Base-by-base conservation (phyloP, 352 stramenopile genomes). In the Elongisporangium anandrum region DNA sequence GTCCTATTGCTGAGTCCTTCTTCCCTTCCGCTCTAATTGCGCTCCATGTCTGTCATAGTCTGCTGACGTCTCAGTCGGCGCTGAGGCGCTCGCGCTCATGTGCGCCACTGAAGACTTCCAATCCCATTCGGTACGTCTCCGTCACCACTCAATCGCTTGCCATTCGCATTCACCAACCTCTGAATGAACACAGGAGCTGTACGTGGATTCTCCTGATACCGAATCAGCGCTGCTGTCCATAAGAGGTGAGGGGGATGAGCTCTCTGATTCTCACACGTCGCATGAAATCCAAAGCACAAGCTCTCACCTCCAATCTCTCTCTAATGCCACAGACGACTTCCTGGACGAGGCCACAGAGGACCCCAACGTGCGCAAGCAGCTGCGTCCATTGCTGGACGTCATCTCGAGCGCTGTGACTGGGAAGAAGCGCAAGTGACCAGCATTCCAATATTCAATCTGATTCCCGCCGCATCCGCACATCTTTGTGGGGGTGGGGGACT, bases 61-160 rank as follows among this genome's bases (percentile, higher is more conserved):
- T 7, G 57, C 69, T 2, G 86, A 94, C 17, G 39, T 92, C 1
- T 65, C 69, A 9, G 71, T 88, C 2, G 86, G 79, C 1, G 70
- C 76, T 26, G 82, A 95, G 57, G 74, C 83, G 0, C 72, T 97
- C 24, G 71, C 82, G 9, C 71, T 93, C 16, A 73, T 96, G 21
- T 90, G 83, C 65, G 83, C 70, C 54, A 90, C 86, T 26, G 87
- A 96, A 65, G 86, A 96, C 69, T 95, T 94, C 53, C 77, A 86
- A 57, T 88, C 82, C 17, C 79, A 88, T 45, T 57, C 69, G 47
- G 72, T 81, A 59, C 57, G 63, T 56, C 19, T 47, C 16, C 21
- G 6, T 41, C 17, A 23, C 39, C n/a, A 50, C 29, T 52, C 20
- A 16, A 17, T 22, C 34, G 17, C 5, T 2, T 3, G 20, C 6